Evolutionary conservation across 768 basidiomycete genomes (phyloP).

Genomic region (Mycena galopus): DNA sequence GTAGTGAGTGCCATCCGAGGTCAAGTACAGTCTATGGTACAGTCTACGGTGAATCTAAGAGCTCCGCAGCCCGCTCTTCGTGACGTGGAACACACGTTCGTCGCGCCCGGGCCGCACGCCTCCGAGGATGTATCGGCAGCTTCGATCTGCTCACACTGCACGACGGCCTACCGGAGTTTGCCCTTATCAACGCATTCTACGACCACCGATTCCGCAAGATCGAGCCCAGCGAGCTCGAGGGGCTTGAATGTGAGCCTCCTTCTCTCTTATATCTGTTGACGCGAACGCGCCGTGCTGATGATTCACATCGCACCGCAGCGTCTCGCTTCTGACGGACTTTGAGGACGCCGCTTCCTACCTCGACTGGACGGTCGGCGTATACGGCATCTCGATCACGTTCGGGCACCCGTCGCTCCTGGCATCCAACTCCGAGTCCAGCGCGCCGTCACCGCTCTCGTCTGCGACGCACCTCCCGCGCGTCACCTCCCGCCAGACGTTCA

Average conservation of each 20-base stretch:
- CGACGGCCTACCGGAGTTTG: slow-evolving; percentile 89
- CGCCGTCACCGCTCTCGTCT: slow-evolving; percentile 81
- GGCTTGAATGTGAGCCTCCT: slow-evolving; percentile 80
- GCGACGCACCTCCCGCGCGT: slow-evolving; percentile 66
- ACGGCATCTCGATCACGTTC: slow-evolving; percentile 93
- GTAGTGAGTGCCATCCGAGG: slow-evolving; percentile 67
- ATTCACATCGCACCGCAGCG: slow-evolving; percentile 66
- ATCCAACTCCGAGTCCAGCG: slow-evolving; percentile 65
- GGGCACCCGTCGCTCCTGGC: slow-evolving; percentile 78
- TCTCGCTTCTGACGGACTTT: slow-evolving; percentile 95
- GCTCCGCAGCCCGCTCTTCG: slow-evolving; percentile 86
- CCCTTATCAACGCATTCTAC: slow-evolving; percentile 89
- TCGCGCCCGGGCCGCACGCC: slow-evolving; percentile 69
- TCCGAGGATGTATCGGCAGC: slow-evolving; percentile 96
- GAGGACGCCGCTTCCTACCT: slow-evolving; percentile 87
- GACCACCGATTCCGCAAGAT: slow-evolving; percentile 91
- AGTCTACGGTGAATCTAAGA: background rate
- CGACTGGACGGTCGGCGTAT: slow-evolving; percentile 93
- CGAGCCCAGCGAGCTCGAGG: slow-evolving; percentile 78
- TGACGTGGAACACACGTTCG: slow-evolving; percentile 91
- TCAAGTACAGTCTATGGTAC: too few species aligned
- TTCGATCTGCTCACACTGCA: slow-evolving; percentile 83
- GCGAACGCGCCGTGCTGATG: background rate
- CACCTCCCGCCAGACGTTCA: slow-evolving; percentile 71
- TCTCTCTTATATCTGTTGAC: background rate